Conservation (phyloP, 2,329 filamentous ascomycete genomes). For the Fusarium sp. region DNA sequence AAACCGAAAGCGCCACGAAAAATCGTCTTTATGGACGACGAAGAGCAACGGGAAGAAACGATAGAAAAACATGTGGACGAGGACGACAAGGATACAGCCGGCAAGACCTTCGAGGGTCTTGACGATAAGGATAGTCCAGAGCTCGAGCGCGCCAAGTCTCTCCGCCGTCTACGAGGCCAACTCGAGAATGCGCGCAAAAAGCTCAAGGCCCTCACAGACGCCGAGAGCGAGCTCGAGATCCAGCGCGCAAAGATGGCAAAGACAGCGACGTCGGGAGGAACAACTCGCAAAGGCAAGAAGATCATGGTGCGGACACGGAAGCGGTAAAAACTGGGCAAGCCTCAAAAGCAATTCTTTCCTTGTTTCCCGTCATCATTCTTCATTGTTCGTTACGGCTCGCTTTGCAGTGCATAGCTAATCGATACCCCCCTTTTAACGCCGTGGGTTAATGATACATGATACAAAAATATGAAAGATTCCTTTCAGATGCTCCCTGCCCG, state of each 20-base stretch:
- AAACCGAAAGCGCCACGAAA: conserved; percentile 59
- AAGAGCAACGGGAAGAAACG: conserved; percentile 54
- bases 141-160: conserved; percentile 59
- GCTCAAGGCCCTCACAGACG: conserved; percentile 67
- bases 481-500: not conserved
- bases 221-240: conserved; percentile 71
- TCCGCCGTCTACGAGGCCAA: conserved; percentile 64
- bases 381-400: conserved; percentile 42
- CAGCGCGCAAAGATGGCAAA: conserved; percentile 77
- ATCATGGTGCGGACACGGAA: conserved; percentile 76
- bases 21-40: conserved; percentile 67
- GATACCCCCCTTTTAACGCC: conserved; percentile 48
- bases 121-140: conserved; percentile 50
- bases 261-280: conserved; percentile 72
- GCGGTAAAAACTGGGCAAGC: conserved; percentile 59
- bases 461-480: conserved; percentile 32
- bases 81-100: conserved; percentile 52
- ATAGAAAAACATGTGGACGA: conserved; percentile 51
- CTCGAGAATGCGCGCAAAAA: conserved; percentile 68
- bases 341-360: conserved; percentile 24
- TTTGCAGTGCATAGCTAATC: conserved; percentile 43
- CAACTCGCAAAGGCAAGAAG: conserved; percentile 74
- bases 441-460: conserved; percentile 49
- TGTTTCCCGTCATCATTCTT: not conserved
- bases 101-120: conserved; percentile 46